Evolutionary conservation across 2,329 filamentous ascomycete species (phyloP), one percentile per base, ranked within the genome.

Genomic region (Ambrosiella xylebori): DNA sequence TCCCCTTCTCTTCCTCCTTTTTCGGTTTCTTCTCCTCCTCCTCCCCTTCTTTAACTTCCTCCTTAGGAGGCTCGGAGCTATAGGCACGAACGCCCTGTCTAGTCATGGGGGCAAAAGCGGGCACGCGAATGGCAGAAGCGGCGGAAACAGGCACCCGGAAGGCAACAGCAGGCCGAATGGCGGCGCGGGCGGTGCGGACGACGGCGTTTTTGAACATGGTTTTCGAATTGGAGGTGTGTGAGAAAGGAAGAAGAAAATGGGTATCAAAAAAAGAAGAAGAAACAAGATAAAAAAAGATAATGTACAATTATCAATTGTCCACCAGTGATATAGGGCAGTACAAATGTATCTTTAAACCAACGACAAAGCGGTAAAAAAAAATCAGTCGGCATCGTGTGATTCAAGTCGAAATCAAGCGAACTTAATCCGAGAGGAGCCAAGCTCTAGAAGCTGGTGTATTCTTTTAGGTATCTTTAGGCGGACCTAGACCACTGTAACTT

Each of bases 11-110:
- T 41, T 41, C 66, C 36, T 60, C 63, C 65, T 65, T 19, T 58
- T 63, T 59, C 41, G 45, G 12, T 12, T 54, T 44, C 57, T 63
- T 61, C 27, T 51, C 35, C 12, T 65, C 35, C 12, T 65, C 63
- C 3, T 59, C 55, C 17, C 63, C 64, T 59, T 69, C 66, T 12
- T 63, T 59, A 50, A 67, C 66, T 35, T 61, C 63, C 65, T 65
- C 35, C 58, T 63, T 59, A 39, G 49, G n/a, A 9, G 56, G 39
- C 57, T 63, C 62, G 49, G 59, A 50, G 55, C 54, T 59, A 54
- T 62, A 62, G 59, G 56, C 59, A 56, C 61, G 59, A 36, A 54
- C 36, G 15, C 54, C 38, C 49, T 35, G 54, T 17, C 13, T 40
- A 13, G 54, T 19, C 1, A 35, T 19, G 27, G 49, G 15, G 17